Base-by-base conservation (phyloP, 2,329 filamentous ascomycete genomes). In the Emericellopsis atlantica region DNA sequence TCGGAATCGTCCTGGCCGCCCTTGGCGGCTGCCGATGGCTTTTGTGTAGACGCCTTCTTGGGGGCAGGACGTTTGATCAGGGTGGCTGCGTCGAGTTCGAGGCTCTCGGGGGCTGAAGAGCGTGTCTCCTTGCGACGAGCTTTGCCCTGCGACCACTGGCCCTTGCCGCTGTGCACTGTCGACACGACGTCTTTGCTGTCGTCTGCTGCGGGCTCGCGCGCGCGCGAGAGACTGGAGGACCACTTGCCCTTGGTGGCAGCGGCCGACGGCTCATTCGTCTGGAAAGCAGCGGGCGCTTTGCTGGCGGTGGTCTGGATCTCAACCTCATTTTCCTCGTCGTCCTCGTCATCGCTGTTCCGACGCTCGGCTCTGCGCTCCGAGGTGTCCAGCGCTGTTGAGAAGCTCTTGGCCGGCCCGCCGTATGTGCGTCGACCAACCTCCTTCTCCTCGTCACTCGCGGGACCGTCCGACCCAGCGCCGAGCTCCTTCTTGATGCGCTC, bases 401-500 rank as follows among this genome's bases (percentile, higher is more conserved):
- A 56, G 26, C 12, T 29, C 23, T 51, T 46, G 9, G 58, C 56
- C 14, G 64, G 54, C 32, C 58, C 74, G 21, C 82, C 84, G 51
- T 80, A 90, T 39, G 72, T 74, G 46, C 77, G 72, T 45, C 90
- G 79, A 11, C 89, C 89, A 39, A 81, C 64, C 44, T 81, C 67
- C 18, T 15, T 60, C 37, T 72, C 70, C 29, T 76, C 74, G n/a
- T 70, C 68, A 9, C 58, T 57, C 6, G 69, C 62, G 2, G 67
- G 70, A 7, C 65, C 66, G 26, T 64, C 60, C n/a, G 64, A 65
- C 16, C 76, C 69, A 5, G 77, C 80, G 23, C 80, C 79, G 34
- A 95, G 67, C 37, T 90, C 83, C 42, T 77, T 76, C 38, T 80
- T 73, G 38, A 95, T 75, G 49, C 78, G 70, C 34, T 69, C 71